A percentile compares a stretch with the other conserved stretches of the same genome.
phyloP scores from a whole-genome alignment of 257 asterid species.

The Solanum piurae region DNA sequence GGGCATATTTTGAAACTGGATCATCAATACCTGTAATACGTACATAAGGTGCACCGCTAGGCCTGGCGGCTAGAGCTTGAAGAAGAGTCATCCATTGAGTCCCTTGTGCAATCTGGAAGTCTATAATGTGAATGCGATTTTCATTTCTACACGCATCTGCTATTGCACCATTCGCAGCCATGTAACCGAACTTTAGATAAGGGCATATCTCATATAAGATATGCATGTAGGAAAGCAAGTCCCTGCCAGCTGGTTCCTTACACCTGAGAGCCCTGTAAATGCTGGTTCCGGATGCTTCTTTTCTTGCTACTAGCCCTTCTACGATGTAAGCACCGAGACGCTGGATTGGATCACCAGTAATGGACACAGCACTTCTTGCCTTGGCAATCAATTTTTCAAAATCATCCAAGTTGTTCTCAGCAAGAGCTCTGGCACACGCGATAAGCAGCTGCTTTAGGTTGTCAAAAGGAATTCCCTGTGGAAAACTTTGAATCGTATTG shows the following conservation, averaged over 20 bases:
- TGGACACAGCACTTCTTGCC: conserved; percentile 54
- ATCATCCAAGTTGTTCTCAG: conserved; percentile 33
- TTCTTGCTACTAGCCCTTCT: conserved; percentile 77
- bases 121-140: conserved; percentile 76
- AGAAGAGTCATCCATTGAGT: conserved; percentile 90
- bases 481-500: neutral
- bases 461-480: conserved; percentile 34
- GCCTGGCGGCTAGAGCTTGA: conserved; percentile 89
- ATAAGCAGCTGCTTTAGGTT: conserved; percentile 56
- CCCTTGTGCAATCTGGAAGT: conserved; percentile 88
- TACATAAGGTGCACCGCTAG: conserved; percentile 78
- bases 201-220: conserved; percentile 84
- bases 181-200: conserved; percentile 79
- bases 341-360: conserved; percentile 84
- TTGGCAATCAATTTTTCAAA: conserved; percentile 39
- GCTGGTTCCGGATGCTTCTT: conserved; percentile 70
- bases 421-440: conserved; percentile 66
- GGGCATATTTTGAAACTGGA: conserved; percentile 68
- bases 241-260: conserved; percentile 62
- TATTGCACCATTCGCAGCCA: conserved; percentile 96
- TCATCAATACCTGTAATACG: conserved; percentile 93
- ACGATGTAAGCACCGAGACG: conserved; percentile 91
- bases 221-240: conserved; percentile 75
- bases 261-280: conserved; percentile 69
- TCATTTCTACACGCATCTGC: conserved; percentile 79